Evolutionary conservation across 257 asterid genomes (phyloP).

Genomic region (Datura wrightii): DNA sequence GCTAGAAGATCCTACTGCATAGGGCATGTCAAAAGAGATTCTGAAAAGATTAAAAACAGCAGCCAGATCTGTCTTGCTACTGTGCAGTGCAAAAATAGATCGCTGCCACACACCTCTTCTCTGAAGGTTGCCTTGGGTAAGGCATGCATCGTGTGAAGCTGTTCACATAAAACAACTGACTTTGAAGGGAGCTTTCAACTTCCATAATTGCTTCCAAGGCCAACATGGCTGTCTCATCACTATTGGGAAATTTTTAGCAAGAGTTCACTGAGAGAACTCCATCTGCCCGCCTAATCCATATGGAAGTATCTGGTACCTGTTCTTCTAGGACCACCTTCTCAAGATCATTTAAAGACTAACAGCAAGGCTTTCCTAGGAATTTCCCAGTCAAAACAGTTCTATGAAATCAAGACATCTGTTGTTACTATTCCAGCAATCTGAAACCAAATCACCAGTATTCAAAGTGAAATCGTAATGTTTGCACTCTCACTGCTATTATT

Average conservation of each 20-base stretch:
- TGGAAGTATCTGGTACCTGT: background rate
- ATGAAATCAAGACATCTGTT: background rate
- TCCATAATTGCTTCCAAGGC: background rate
- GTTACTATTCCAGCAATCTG: too few species aligned
- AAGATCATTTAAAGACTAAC: background rate
- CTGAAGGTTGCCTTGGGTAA: background rate
- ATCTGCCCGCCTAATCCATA: background rate
- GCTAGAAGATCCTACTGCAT: background rate
- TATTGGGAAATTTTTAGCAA: background rate
- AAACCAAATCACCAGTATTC: background rate
- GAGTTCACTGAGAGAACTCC: slow-evolving; percentile 16
- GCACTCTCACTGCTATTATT: background rate
- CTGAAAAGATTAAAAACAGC: background rate
- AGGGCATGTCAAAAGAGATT: background rate
- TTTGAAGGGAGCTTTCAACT: background rate
- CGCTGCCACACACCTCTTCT: background rate
- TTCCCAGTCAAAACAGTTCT: background rate
- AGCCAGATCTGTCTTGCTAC: slow-evolving; percentile 13
- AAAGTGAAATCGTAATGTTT: background rate
- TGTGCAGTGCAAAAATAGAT: slow-evolving; percentile 11
- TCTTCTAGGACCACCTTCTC: background rate
- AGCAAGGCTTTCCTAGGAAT: background rate
- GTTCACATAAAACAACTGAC: background rate
- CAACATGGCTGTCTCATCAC: too few species aligned
- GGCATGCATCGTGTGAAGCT: slow-evolving; percentile 6